phyloP scores from a whole-genome alignment of 139 green algal species.

The Klebsormidium nitens region DNA sequence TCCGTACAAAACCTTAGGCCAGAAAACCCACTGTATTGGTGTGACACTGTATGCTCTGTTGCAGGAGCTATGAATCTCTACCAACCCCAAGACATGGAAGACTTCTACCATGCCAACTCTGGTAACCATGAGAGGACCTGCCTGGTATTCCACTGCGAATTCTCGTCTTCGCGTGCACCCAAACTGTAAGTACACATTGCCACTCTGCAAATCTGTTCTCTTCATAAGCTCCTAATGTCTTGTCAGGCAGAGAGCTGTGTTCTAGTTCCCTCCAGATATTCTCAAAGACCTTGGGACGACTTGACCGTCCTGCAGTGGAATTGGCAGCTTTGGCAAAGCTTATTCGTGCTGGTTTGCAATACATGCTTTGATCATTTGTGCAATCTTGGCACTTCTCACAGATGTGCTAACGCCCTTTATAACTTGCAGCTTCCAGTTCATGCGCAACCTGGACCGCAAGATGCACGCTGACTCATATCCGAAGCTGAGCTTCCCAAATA shows the following conservation, averaged over 20 bases:
- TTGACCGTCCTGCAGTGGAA: background rate
- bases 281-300: background rate
- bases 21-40: no score
- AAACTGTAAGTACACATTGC: background rate
- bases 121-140: background rate
- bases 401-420: background rate
- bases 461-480: conserved; percentile 14
- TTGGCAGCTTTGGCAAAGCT: background rate
- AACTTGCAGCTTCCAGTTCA: background rate
- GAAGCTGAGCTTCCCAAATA: conserved; percentile 15
- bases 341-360: background rate
- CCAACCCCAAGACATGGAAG: background rate
- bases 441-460: conserved; percentile 18
- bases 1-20: no score
- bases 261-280: background rate
- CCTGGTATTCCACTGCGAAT: conserved; percentile 6
- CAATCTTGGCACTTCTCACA: background rate
- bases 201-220: background rate
- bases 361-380: background rate
- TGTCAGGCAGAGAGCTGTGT: background rate
- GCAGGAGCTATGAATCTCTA: background rate
- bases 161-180: background rate
- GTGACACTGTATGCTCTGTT: no score
- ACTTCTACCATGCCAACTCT: background rate
- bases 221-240: background rate